Conservation (phyloP, 371 early-diverging fungal genomes). For the Mucor circinelloides region DNA sequence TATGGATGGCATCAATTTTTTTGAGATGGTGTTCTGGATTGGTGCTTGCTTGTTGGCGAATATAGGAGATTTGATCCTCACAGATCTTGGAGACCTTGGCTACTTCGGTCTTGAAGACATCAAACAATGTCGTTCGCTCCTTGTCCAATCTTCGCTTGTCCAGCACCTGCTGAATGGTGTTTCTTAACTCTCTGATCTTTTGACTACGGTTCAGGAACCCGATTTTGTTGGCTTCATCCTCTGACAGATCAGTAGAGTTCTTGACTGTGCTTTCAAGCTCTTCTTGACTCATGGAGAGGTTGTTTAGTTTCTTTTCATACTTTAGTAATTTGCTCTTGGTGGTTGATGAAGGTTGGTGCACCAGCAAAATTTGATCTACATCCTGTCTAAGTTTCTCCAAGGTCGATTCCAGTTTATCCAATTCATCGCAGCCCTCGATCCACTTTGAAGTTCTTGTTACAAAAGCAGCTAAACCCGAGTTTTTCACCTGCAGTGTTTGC, state of each 20-base stretch:
- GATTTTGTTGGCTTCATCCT: conserved; percentile 20
- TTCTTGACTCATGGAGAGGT: conserved; percentile 16
- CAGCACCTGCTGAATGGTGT: conserved; percentile 15
- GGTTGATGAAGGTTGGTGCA: not conserved
- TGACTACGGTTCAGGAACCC: conserved; percentile 22
- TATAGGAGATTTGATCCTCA: conserved; percentile 45
- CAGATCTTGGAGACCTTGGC: conserved; percentile 27
- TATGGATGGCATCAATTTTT: conserved; percentile 36
- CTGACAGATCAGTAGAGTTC: conserved; percentile 15
- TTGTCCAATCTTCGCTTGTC: conserved; percentile 26
- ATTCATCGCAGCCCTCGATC: conserved; percentile 24
- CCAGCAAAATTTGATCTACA: conserved; percentile 4
- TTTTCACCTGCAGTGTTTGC: conserved; percentile 8
- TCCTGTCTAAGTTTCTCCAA: conserved; percentile 12
- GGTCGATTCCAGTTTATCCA: conserved; percentile 22
- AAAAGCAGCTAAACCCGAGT: conserved; percentile 16
- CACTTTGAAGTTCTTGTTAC: conserved; percentile 24
- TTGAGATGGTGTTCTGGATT: conserved; percentile 45
- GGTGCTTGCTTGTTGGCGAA: conserved; percentile 39
- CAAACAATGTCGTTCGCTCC: conserved; percentile 28
- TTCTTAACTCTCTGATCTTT: conserved; percentile 1
- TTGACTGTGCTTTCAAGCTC: conserved; percentile 26
- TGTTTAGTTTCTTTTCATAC: conserved; percentile 15
- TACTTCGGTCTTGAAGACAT: conserved; percentile 20
- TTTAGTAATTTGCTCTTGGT: conserved; percentile 21